phyloP scores from a whole-genome alignment of 257 asterid genomes.

The Penstemon barbatus region DNA sequence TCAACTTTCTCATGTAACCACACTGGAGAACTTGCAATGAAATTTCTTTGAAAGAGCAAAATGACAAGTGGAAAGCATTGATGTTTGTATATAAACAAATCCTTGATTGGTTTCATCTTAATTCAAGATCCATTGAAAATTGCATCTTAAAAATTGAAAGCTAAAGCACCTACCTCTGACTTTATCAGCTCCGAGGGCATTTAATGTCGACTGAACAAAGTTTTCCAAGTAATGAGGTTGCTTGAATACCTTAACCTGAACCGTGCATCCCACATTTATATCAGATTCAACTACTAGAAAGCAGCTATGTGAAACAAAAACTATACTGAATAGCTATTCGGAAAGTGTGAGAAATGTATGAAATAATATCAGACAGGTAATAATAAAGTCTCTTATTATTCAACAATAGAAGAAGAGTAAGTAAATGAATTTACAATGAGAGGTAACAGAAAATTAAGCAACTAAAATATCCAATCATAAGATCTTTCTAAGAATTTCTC shows the following conservation, averaged over 20 bases:
- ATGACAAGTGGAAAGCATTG: neutral
- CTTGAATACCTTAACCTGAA: conserved; percentile 88
- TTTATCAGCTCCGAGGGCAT: conserved; percentile 85
- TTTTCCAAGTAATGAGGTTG: conserved; percentile 88
- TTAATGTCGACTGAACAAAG: conserved; percentile 83
- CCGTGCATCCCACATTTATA: conserved; percentile 29
- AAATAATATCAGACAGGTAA: neutral
- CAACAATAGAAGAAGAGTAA: neutral
- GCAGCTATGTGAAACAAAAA: neutral
- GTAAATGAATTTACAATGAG: no score
- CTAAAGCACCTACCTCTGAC: conserved; percentile 56
- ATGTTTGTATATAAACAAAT: neutral
- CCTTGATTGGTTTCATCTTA: conserved; percentile 1
- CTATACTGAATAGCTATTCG: neutral
- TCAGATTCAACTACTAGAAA: conserved; percentile 28
- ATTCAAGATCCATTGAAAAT: neutral
- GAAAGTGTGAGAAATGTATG: no score
- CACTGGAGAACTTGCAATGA: neutral
- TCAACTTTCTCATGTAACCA: neutral
- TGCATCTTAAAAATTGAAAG: conserved; percentile 5
- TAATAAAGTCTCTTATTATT: neutral
- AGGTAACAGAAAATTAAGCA: no score
- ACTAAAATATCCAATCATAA: no score
- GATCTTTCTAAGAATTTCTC: no score
- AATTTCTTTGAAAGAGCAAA: neutral